Evolutionary conservation across 495 filamentous ascomycete genomes (phyloP), one percentile per base, ranked within the genome.

Genomic region (Xylaria grammica): DNA sequence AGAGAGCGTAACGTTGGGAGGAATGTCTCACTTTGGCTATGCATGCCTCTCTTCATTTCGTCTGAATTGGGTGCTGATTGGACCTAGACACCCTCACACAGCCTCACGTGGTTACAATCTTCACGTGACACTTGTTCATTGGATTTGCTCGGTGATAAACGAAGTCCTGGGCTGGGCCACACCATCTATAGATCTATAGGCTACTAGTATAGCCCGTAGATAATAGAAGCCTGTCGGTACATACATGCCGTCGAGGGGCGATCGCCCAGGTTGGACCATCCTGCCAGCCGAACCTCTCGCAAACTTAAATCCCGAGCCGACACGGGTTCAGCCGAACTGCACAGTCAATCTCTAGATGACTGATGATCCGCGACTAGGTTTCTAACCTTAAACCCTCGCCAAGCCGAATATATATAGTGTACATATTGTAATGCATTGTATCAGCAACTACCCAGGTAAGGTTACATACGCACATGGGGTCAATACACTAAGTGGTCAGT

Each of bases 51-150:
- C 40, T 9, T 3, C 40, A 11, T 36, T 42, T 42, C n/a, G 13
- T 15, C 40, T 42, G 40, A n/a, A 17, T 32, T 26, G 27, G 26
- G 17, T n/a, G 54, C 54, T 59, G 56, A 59, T 59, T 59, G 56
- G 56, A 24, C 56, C 24, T 29, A 26, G 26, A 1, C 22, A 46
- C n/a, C 19, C 26, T 48, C 27, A 17, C 48, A 22, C 40, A 10
- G 26, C 56, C 42, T 59, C 56, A 59, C 56, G 56, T 59, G 56
- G 56, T 59, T 46, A 42, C 24, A 45, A 8, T 8, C 9, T 48
- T 36, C 56, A 59, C 56, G 56, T 59, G 56, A 59, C 27, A 48
- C 17, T n/a, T 40, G 22, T 32, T 36, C 36, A 27, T n/a, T 13
- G 13, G 24, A 11, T 15, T 32, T 52, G 49, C 49, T 52, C 17